phyloP scores from a whole-genome alignment of 2,329 filamentous ascomycete species.

The Leptographium flavum region DNA sequence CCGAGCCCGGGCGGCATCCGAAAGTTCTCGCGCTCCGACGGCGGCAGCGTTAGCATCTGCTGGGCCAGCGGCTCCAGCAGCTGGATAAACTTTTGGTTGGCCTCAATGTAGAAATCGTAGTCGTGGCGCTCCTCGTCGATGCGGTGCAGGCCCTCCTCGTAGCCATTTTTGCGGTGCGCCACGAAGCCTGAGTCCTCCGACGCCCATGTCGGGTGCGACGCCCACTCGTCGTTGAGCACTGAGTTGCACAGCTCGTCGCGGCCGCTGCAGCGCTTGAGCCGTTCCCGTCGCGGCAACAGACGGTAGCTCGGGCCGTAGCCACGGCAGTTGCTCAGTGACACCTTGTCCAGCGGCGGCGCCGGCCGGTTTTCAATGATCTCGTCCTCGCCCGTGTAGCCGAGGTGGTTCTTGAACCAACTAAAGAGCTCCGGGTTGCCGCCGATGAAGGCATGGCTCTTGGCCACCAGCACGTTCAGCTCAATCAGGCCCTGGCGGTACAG shows the following conservation, averaged over 20 bases:
- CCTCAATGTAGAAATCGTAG: slow-evolving; percentile 97
- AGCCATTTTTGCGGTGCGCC: slow-evolving; percentile 90
- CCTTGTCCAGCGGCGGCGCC: slow-evolving; percentile 59
- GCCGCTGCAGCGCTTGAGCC: slow-evolving; percentile 81
- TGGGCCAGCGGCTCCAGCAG: slow-evolving; percentile 89
- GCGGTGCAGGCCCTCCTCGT: slow-evolving; percentile 83
- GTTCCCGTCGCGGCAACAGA: slow-evolving; percentile 77
- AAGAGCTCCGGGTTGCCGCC: slow-evolving; percentile 82
- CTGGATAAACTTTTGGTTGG: slow-evolving; percentile 87
- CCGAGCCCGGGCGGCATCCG: slow-evolving; percentile 71
- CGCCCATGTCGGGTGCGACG: slow-evolving; percentile 95
- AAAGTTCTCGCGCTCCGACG: slow-evolving; percentile 59
- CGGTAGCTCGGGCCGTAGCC: slow-evolving; percentile 94
- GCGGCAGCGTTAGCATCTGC: slow-evolving; percentile 67
- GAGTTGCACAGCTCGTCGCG: slow-evolving; percentile 88
- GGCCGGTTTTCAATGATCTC: slow-evolving; percentile 67
- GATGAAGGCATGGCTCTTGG: slow-evolving; percentile 75
- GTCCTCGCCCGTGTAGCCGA: slow-evolving; percentile 64
- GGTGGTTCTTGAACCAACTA: slow-evolving; percentile 72
- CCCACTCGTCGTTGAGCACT: slow-evolving; percentile 96
- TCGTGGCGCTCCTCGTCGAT: slow-evolving; percentile 98
- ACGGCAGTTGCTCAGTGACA: slow-evolving; percentile 91
- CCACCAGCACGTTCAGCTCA: slow-evolving; percentile 66
- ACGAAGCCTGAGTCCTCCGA: slow-evolving; percentile 97
- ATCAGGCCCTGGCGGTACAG: slow-evolving; percentile 89